phyloP scores from a whole-genome alignment of 2,329 filamentous ascomycete genomes.

The Cercospora zeae-maydis region DNA sequence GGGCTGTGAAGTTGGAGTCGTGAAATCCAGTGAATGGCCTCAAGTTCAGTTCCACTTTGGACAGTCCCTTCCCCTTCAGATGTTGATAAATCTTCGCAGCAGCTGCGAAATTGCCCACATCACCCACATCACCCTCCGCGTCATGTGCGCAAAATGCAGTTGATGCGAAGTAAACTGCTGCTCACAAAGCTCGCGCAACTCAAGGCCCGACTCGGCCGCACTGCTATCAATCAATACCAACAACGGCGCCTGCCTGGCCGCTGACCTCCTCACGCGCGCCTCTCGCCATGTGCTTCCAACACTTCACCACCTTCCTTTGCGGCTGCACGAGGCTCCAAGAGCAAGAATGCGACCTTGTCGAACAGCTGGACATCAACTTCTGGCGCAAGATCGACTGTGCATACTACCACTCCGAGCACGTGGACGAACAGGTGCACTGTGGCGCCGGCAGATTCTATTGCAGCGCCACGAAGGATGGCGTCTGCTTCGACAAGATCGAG shows the following conservation, averaged over 20 bases:
- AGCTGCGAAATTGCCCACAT: not conserved
- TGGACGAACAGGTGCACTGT: slow-evolving; percentile 3
- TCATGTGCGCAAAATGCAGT: not conserved
- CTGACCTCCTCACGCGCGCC: not conserved
- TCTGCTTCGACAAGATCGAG: slow-evolving; percentile 15
- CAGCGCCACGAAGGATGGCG: slow-evolving; percentile 11
- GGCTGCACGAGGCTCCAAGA: slow-evolving; percentile 24
- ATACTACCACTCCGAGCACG: slow-evolving; percentile 14
- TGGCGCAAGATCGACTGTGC: slow-evolving; percentile 22
- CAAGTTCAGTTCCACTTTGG: not conserved
- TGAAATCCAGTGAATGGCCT: not conserved
- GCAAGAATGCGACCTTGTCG: slow-evolving; percentile 17
- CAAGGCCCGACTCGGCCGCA: not conserved
- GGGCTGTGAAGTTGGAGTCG: not conserved
- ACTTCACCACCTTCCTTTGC: slow-evolving; percentile 25
- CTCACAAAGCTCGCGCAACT: not conserved
- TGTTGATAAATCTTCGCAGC: not conserved
- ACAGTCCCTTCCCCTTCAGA: not conserved
- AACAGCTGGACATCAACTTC: slow-evolving; percentile 19
- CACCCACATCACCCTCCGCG: not conserved
- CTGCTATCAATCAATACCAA: not conserved
- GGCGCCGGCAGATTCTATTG: slow-evolving; percentile 23
- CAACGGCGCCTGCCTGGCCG: not conserved
- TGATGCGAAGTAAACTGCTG: not conserved
- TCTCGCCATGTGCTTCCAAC: slow-evolving; percentile 30